Evolutionary conservation across 371 early-diverging fungal species (phyloP).

Genomic region (Umbelopsis sp.): DNA sequence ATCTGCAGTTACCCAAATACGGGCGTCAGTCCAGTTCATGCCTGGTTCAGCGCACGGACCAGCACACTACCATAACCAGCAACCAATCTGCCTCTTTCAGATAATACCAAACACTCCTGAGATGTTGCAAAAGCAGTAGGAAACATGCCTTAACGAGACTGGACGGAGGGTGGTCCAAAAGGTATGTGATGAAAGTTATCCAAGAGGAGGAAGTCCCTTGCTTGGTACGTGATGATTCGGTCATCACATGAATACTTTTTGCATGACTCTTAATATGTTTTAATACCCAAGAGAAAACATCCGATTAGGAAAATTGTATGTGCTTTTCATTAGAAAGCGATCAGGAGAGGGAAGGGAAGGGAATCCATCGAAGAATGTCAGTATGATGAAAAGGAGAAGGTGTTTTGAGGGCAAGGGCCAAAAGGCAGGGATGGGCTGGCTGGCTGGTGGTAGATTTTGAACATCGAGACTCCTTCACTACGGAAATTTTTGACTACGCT

Average conservation of each 20-base stretch:
- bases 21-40: not conserved
- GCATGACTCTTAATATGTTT: not conserved
- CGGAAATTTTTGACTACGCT: slow-evolving; percentile 15
- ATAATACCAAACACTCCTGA: slow-evolving; percentile 9
- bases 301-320: slow-evolving; percentile 15
- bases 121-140: not conserved
- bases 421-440: not conserved
- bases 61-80: not conserved
- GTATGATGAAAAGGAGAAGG: slow-evolving; percentile 7
- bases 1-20: not conserved
- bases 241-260: not conserved
- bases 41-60: slow-evolving; percentile 8
- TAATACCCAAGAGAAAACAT: slow-evolving; percentile 5
- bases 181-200: too few relatives aligned
- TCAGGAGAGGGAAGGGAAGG: not conserved
- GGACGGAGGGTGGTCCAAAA: not conserved
- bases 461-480: not conserved
- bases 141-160: not conserved
- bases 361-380: slow-evolving; percentile 6
- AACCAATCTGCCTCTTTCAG: slow-evolving; percentile 13
- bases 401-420: slow-evolving; percentile 9
- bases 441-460: too few relatives aligned
- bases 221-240: not conserved
- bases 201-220: too few relatives aligned
- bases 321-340: not conserved